Conservation (phyloP, 306 rosid genomes). For the Corylus avellana region DNA sequence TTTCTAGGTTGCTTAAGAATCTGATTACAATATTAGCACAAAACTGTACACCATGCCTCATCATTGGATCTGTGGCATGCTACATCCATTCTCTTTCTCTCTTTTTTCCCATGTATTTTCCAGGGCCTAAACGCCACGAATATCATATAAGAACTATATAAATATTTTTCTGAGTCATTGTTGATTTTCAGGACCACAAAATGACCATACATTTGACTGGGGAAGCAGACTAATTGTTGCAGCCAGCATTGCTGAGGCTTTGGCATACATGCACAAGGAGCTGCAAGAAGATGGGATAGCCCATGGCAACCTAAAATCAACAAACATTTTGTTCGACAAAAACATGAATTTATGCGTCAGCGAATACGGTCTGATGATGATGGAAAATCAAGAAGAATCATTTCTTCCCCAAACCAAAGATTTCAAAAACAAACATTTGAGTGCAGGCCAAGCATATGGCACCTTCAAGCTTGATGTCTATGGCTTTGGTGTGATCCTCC, state of each 20-base stretch:
- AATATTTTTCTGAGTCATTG: background rate
- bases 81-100: background rate
- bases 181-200: slow-evolving; percentile 45
- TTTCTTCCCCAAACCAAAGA: slow-evolving; percentile 13
- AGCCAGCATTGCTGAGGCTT: slow-evolving; percentile 44
- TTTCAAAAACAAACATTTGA: slow-evolving; percentile 21
- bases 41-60: background rate
- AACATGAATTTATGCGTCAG: slow-evolving; percentile 60
- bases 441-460: slow-evolving; percentile 23
- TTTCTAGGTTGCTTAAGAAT: background rate
- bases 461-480: slow-evolving; percentile 56
- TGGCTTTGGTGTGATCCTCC: slow-evolving; percentile 69
- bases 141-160: background rate
- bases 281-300: slow-evolving; percentile 51
- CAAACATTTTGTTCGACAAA: slow-evolving; percentile 64
- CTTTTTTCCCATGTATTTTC: background rate
- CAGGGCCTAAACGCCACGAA: background rate
- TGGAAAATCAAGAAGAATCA: slow-evolving; percentile 42
- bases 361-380: slow-evolving; percentile 65
- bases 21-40: background rate
- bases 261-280: slow-evolving; percentile 66
- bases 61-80: background rate
- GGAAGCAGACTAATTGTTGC: slow-evolving; percentile 63
- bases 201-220: slow-evolving; percentile 56
- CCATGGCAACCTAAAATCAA: slow-evolving; percentile 74